Evolutionary conservation across 768 basidiomycete species (phyloP).

Genomic region (Leccinellum luteum): DNA sequence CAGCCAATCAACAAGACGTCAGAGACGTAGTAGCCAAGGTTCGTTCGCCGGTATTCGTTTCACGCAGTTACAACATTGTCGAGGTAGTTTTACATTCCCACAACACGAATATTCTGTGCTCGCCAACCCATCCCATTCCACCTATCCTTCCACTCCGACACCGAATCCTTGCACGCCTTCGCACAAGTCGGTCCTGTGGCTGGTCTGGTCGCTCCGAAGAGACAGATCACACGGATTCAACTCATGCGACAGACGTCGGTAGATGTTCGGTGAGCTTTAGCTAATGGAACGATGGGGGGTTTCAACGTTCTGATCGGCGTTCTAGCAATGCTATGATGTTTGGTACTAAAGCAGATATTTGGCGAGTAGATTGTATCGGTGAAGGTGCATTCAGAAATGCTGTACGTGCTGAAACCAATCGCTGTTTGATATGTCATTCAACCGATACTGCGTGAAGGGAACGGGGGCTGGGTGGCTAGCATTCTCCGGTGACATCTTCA

Average conservation of each 20-base stretch:
- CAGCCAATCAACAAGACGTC: slow-evolving; percentile 33
- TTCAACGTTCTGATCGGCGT: not conserved
- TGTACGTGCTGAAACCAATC: slow-evolving; percentile 36
- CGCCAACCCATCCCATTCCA: slow-evolving; percentile 65
- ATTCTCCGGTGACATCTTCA: slow-evolving; percentile 61
- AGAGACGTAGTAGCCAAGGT: slow-evolving; percentile 41
- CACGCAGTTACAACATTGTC: not conserved
- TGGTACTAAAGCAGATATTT: slow-evolving; percentile 67
- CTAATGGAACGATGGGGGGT: not conserved
- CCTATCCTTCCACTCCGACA: slow-evolving; percentile 55
- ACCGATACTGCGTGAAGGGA: slow-evolving; percentile 39
- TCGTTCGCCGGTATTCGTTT: slow-evolving; percentile 4
- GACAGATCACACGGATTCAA: slow-evolving; percentile 50
- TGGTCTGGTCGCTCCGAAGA: slow-evolving; percentile 26
- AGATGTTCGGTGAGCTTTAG: slow-evolving; percentile 48
- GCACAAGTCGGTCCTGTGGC: slow-evolving; percentile 54
- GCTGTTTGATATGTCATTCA: not conserved
- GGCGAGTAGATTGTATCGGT: slow-evolving; percentile 63
- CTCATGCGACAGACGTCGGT: slow-evolving; percentile 66
- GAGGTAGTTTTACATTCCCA: slow-evolving; percentile 50
- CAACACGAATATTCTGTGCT: slow-evolving; percentile 58
- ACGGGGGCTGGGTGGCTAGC: slow-evolving; percentile 61
- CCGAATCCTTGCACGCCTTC: slow-evolving; percentile 56
- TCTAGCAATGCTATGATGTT: slow-evolving; percentile 45
- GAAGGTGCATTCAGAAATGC: slow-evolving; percentile 57